Conservation (phyloP, 2,329 filamentous ascomycete species). For the Fusarium udum region DNA sequence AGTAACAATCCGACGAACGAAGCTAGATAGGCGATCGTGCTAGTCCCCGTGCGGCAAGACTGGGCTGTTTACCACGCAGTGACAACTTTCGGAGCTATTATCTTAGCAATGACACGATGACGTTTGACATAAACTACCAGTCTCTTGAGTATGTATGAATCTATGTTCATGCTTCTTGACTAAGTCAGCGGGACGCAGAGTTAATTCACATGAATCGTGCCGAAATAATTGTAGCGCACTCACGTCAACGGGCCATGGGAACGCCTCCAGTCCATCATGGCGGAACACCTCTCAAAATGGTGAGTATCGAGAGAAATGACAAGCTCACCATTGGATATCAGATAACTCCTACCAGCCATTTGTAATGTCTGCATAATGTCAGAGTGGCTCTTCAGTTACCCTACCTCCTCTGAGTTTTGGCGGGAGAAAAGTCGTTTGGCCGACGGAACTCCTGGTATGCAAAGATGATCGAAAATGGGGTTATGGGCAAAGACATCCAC, state of each 20-base stretch:
- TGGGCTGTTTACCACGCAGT: not conserved
- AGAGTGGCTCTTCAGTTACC: not conserved
- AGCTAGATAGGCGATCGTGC: not conserved
- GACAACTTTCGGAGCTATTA: not conserved
- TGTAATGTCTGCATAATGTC: not conserved
- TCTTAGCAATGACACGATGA: not conserved
- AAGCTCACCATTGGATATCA: not conserved
- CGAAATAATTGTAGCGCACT: not conserved
- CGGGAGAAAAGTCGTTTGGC: not conserved
- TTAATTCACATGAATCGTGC: not conserved
- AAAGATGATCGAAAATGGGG: not conserved
- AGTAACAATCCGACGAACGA: not conserved
- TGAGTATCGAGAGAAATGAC: not conserved
- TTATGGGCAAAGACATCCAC: not conserved
- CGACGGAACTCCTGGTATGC: constrained; percentile 30
- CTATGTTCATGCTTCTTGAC: too few relatives aligned
- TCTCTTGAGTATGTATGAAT: not conserved
- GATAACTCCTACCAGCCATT: not conserved
- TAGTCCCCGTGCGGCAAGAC: not conserved
- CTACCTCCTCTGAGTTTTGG: too few relatives aligned
- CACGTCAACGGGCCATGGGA: not conserved
- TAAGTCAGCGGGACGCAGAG: not conserved
- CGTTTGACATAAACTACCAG: not conserved
- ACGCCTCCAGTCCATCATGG: not conserved
- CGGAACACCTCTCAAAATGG: not conserved